Evolutionary conservation across 768 basidiomycete species (phyloP).

Genomic region (Boletus vinaceobasis): DNA sequence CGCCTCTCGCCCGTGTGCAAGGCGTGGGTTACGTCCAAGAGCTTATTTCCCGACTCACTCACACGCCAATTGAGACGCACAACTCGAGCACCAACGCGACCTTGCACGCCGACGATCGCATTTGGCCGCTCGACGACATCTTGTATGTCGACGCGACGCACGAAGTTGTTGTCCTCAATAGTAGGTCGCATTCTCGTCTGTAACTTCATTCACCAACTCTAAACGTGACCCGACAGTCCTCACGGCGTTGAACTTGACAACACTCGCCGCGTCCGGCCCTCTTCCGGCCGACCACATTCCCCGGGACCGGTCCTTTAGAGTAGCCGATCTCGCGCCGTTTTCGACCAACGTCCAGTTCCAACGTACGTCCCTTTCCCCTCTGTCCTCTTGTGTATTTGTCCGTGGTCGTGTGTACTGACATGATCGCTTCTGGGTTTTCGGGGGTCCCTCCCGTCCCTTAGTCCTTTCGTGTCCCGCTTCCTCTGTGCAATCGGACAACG

Average conservation of each 20-base stretch:
- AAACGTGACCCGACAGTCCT: conserved; percentile 46
- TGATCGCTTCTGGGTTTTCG: neutral
- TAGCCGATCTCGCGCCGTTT: conserved; percentile 80
- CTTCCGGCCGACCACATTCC: conserved; percentile 74
- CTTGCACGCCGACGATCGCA: conserved; percentile 61
- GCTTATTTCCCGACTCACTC: conserved; percentile 76
- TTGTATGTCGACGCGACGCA: conserved; percentile 90
- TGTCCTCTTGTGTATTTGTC: neutral
- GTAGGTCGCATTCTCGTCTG: conserved; percentile 36
- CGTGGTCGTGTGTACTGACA: neutral
- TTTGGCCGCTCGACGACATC: conserved; percentile 67
- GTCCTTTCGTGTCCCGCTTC: conserved; percentile 53
- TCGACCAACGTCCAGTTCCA: conserved; percentile 89
- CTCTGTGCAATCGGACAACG: conserved; percentile 17
- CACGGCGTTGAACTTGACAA: conserved; percentile 81
- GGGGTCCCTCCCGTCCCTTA: conserved; percentile 26
- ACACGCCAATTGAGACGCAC: conserved; percentile 63
- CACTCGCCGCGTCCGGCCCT: conserved; percentile 68
- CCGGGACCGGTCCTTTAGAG: conserved; percentile 60
- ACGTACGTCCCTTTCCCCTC: conserved; percentile 43
- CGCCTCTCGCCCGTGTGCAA: conserved; percentile 70
- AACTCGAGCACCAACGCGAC: conserved; percentile 86
- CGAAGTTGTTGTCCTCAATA: conserved; percentile 87
- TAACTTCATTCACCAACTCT: neutral
- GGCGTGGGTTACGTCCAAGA: conserved; percentile 84